Percentiles rank a stretch among this genome's conserved stretches.
phyloP scores from a whole-genome alignment of 139 green algal species.

The Tetradesmus lagerheimii region DNA sequence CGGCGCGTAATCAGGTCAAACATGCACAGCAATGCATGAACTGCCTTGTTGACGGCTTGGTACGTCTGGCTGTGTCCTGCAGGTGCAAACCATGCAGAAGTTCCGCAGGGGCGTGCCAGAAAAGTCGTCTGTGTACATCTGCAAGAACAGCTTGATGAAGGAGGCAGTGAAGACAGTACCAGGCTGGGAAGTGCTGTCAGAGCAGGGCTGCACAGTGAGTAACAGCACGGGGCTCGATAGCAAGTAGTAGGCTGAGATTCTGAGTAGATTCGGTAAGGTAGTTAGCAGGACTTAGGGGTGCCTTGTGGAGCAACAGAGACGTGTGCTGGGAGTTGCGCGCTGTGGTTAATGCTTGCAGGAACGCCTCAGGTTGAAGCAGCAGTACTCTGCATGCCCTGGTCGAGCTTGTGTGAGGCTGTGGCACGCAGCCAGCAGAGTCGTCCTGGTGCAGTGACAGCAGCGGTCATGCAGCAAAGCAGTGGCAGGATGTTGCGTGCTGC shows the following conservation, averaged over 20 bases:
- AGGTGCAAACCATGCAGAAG: slow-evolving; percentile 82
- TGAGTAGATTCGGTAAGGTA: no score
- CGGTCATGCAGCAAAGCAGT: neutral
- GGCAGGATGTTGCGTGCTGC: neutral
- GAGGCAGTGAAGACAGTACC: slow-evolving; percentile 75
- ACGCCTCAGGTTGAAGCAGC: no score
- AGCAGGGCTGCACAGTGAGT: slow-evolving; percentile 62
- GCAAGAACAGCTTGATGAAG: slow-evolving; percentile 91
- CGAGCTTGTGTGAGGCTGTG: no score
- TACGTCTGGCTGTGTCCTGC: neutral
- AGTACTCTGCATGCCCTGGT: no score
- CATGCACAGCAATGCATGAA: no score
- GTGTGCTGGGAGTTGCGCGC: no score
- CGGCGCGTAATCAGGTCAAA: neutral
- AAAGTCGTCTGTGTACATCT: slow-evolving; percentile 75
- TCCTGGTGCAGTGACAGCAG: no score
- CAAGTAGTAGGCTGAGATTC: no score
- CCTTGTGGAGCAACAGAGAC: no score
- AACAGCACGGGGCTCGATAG: neutral
- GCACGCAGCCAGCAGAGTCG: no score
- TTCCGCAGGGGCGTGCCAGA: slow-evolving; percentile 80
- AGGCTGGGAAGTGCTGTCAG: slow-evolving; percentile 65
- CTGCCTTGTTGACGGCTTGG: neutral
- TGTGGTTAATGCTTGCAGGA: no score
- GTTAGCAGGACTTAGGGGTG: no score